Conservation (phyloP, 176 grass and related monocot genomes). For the Oryza glaberrima region DNA sequence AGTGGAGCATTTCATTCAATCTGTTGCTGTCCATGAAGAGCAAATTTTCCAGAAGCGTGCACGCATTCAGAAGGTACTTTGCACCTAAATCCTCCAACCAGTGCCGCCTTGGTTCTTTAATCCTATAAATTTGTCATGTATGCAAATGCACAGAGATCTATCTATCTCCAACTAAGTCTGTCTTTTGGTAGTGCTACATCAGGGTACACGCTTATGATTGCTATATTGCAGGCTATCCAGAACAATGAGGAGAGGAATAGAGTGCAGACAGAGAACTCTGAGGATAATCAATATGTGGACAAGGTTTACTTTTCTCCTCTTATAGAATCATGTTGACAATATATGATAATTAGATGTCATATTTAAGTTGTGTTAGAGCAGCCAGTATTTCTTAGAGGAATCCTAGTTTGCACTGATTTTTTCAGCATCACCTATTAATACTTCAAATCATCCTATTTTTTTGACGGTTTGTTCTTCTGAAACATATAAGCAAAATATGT, state of each 20-base stretch:
- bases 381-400: constrained; percentile 11
- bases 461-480: not conserved
- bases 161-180: constrained; percentile 7
- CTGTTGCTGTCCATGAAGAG: constrained; percentile 85
- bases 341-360: not conserved
- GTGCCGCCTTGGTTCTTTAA: constrained; percentile 25
- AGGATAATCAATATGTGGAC: constrained; percentile 69
- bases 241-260: constrained; percentile 81
- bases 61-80: constrained; percentile 91
- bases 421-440: constrained; percentile 12
- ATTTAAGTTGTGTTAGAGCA: not conserved
- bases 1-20: constrained; percentile 94
- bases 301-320: constrained; percentile 62
- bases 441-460: constrained; percentile 11
- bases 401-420: constrained; percentile 1
- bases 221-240: constrained; percentile 66
- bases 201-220: constrained; percentile 19
- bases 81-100: constrained; percentile 17
- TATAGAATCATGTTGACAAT: constrained; percentile 11
- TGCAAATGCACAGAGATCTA: not conserved
- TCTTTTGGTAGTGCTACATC: constrained; percentile 25
- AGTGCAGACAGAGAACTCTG: constrained; percentile 62
- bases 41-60: constrained; percentile 96
- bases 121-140: constrained; percentile 10
- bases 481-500: not conserved